phyloP scores from a whole-genome alignment of 2,329 filamentous ascomycete genomes.

The Epichloe gansuensis region DNA sequence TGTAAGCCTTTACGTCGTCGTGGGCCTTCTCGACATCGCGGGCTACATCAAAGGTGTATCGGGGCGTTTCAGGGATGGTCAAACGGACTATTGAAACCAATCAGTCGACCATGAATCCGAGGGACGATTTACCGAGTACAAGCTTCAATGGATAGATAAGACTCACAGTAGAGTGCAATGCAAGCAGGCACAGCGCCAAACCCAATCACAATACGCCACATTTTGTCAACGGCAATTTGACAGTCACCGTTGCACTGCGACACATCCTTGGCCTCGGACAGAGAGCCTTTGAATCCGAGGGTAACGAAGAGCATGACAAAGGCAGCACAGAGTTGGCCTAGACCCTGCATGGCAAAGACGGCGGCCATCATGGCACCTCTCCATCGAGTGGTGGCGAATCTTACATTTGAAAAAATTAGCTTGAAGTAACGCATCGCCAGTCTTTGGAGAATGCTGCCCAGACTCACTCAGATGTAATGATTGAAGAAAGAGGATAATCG shows the following conservation, averaged over 20 bases:
- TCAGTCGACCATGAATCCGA: neutral
- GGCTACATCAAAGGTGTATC: constrained; percentile 75
- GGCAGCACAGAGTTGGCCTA: constrained; percentile 66
- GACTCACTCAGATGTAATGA: constrained; percentile 71
- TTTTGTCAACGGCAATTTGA: constrained; percentile 56
- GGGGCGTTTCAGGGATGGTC: constrained; percentile 78
- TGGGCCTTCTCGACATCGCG: constrained; percentile 63
- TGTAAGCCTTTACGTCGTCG: constrained; percentile 64
- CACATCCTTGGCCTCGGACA: constrained; percentile 37
- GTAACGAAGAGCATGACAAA: constrained; percentile 67
- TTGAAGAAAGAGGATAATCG: constrained; percentile 70
- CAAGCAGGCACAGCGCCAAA: constrained; percentile 71
- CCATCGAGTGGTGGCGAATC: constrained; percentile 69
- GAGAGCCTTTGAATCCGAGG: constrained; percentile 54
- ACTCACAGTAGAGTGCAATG: constrained; percentile 62
- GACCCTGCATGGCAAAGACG: constrained; percentile 79
- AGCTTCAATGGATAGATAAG: neutral
- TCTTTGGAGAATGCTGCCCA: neutral
- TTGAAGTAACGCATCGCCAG: neutral
- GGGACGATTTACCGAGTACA: neutral
- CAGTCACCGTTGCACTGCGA: constrained; percentile 37
- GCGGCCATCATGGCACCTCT: constrained; percentile 78
- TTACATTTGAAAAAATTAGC: constrained; percentile 4
- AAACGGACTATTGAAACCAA: constrained; percentile 37
- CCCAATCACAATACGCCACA: constrained; percentile 74